Conservation (phyloP, 371 early-diverging fungal genomes). For the Circinella umbellata region DNA sequence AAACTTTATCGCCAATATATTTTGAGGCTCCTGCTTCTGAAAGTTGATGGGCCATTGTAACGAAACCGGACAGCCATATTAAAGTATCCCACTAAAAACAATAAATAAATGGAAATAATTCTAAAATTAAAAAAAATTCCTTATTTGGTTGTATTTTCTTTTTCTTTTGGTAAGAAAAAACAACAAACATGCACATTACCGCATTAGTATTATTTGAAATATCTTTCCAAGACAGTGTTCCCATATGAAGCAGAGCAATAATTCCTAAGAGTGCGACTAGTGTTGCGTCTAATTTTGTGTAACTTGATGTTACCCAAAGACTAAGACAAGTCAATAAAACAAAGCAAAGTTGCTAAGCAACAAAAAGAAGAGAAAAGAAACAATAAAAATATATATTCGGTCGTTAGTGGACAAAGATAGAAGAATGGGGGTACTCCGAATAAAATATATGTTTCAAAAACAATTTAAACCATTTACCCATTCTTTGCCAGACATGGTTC, state of each 20-base stretch:
- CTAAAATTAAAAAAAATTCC: constrained; percentile 9
- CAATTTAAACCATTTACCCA: constrained; percentile 28
- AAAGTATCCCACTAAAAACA: constrained; percentile 74
- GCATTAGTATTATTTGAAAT: constrained; percentile 71
- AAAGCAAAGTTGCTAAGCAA: constrained; percentile 48
- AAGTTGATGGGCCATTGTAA: constrained; percentile 78
- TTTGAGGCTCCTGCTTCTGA: constrained; percentile 68
- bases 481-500: constrained; percentile 44
- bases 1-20: constrained; percentile 65
- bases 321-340: constrained; percentile 62
- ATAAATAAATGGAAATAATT: neutral
- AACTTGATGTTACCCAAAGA: constrained; percentile 71
- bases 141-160: neutral
- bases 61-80: constrained; percentile 82
- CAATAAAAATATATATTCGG: neutral
- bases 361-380: constrained; percentile 6
- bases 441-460: too few species aligned
- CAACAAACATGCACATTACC: constrained; percentile 30
- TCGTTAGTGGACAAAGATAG: too few species aligned
- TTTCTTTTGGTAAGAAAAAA: too few species aligned
- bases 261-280: constrained; percentile 74
- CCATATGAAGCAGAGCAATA: constrained; percentile 55
- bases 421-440: too few species aligned
- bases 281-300: constrained; percentile 68
- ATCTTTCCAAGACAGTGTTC: constrained; percentile 75